A percentile compares a stretch with the other conserved stretches of the same genome.
Conservation (phyloP, 2,329 filamentous ascomycete species). For the Periconia macrospinosa region DNA sequence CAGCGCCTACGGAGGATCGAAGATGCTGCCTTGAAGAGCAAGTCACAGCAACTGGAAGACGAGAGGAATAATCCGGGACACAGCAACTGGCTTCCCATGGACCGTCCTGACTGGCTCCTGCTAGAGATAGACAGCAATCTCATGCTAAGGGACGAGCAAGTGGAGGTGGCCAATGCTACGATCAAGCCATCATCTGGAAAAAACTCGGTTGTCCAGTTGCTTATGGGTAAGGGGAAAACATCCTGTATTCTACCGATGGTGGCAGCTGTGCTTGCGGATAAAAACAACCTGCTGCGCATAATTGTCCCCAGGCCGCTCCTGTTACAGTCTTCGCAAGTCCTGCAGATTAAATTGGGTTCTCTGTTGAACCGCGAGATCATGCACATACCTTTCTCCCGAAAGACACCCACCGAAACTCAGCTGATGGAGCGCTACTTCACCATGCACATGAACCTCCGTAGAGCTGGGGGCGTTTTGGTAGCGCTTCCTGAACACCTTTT, state of each 20-base stretch:
- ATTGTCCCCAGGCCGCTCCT: conserved; percentile 61
- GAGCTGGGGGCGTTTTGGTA: conserved; percentile 57
- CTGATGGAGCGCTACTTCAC: conserved; percentile 38
- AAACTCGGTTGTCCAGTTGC: conserved; percentile 67
- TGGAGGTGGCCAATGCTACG: conserved; percentile 64
- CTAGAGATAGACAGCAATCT: conserved; percentile 68
- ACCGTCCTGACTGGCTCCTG: conserved; percentile 65
- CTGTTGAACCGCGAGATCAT: conserved; percentile 57
- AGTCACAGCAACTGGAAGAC: conserved; percentile 36
- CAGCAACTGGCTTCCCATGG: conserved; percentile 57
- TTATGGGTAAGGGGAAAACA: conserved; percentile 68
- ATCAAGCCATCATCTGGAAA: conserved; percentile 54
- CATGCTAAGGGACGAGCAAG: conserved; percentile 63
- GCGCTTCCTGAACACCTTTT: conserved; percentile 65
- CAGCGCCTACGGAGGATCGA: conserved; percentile 52
- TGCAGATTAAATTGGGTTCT: conserved; percentile 59
- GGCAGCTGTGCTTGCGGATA: conserved; percentile 47
- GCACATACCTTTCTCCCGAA: conserved; percentile 62
- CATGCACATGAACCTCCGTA: conserved; percentile 48
- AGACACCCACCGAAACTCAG: conserved; percentile 40
- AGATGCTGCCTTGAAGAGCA: conserved; percentile 28
- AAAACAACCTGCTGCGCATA: conserved; percentile 53
- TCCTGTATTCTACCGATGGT: conserved; percentile 67
- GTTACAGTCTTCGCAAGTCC: conserved; percentile 59
- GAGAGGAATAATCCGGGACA: conserved; percentile 57